Base-by-base conservation (phyloP, 371 early-diverging fungal genomes). In the Cokeromyces recurvatus region DNA sequence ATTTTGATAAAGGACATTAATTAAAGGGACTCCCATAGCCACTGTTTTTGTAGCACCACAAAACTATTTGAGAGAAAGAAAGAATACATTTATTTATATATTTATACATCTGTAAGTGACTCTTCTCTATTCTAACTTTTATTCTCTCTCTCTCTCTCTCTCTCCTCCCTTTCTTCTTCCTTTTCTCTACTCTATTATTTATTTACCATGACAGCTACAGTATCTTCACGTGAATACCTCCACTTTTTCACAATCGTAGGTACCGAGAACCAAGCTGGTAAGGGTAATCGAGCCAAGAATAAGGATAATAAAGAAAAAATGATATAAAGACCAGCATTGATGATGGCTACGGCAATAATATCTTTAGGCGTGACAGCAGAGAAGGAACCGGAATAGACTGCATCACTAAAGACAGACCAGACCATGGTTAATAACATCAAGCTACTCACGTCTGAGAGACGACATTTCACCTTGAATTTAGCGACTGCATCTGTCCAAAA, bases 31-130 rank as follows among this genome's bases (percentile, higher is more conserved):
- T 3, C 89, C 89, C 74, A 89, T 75, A 7, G 87, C 85, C 1
- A 89, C 82, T 0, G 89, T 86, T 57, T 89, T 89, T 2, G 86
- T 86, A 4, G 85, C 85, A n/a, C 81, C 87, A 56, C 86, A 85
- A 57, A 64, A 75, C 74, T 74, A 53, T 19, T 29, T 10, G 3
- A 29, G 17, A 27, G 14, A 14, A n/a, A 25, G 29, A 8, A 39
- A 8, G 29, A 35, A 20, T 11, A 35, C 34, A 22, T n/a, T 42
- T 43, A 2, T 17, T 5, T 12, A 41, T 31, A 46, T 41, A 22
- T 17, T 29, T 52, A 8, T 43, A 22, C 7, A 38, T 38, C 37
- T 37, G 37, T 10, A 37, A 19, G n/a, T 46, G 27, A 16, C 32
- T 46, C n/a, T n/a, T n/a, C n/a, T n/a, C n/a, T n/a, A n/a, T n/a